phyloP scores from a whole-genome alignment of 2,329 filamentous ascomycete genomes.

The Fusarium foetens region DNA sequence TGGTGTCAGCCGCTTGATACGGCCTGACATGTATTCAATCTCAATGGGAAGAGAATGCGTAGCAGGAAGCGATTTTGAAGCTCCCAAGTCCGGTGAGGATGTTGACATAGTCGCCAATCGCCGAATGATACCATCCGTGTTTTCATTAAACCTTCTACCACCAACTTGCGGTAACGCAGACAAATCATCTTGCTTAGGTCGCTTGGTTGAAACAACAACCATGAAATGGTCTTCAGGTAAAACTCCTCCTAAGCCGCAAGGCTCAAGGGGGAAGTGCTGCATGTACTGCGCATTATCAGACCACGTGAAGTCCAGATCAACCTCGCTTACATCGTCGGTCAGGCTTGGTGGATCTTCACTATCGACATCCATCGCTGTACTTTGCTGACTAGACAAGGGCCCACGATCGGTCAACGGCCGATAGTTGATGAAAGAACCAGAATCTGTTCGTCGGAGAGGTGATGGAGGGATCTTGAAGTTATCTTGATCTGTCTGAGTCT shows the following conservation, averaged over 20 bases:
- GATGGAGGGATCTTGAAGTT: constrained; percentile 36
- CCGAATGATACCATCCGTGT: constrained; percentile 54
- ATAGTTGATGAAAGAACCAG: constrained; percentile 61
- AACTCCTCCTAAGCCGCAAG: constrained; percentile 68
- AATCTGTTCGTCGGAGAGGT: constrained; percentile 54
- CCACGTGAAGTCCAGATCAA: constrained; percentile 60
- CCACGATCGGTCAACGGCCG: constrained; percentile 60
- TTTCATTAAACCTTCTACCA: constrained; percentile 42
- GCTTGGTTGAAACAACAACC: constrained; percentile 63
- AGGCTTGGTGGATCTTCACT: constrained; percentile 44
- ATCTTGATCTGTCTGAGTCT: constrained; percentile 46
- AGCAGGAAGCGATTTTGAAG: neutral
- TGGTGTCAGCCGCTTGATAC: constrained; percentile 57
- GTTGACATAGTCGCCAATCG: constrained; percentile 57
- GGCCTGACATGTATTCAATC: constrained; percentile 59
- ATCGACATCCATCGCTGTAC: constrained; percentile 47
- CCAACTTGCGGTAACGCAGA: neutral
- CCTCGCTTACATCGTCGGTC: constrained; percentile 51
- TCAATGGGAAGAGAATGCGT: constrained; percentile 42
- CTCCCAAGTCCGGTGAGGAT: constrained; percentile 46
- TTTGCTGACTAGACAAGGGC: constrained; percentile 9
- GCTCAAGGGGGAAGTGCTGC: constrained; percentile 58
- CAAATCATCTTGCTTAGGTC: constrained; percentile 48
- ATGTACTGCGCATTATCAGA: constrained; percentile 55
- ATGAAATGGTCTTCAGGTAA: constrained; percentile 73